Percentiles rank a stretch among this genome's conserved stretches.
Evolutionary conservation across 2,329 filamentous ascomycete genomes (phyloP).

Genomic region (Colletotrichum tabaci): DNA sequence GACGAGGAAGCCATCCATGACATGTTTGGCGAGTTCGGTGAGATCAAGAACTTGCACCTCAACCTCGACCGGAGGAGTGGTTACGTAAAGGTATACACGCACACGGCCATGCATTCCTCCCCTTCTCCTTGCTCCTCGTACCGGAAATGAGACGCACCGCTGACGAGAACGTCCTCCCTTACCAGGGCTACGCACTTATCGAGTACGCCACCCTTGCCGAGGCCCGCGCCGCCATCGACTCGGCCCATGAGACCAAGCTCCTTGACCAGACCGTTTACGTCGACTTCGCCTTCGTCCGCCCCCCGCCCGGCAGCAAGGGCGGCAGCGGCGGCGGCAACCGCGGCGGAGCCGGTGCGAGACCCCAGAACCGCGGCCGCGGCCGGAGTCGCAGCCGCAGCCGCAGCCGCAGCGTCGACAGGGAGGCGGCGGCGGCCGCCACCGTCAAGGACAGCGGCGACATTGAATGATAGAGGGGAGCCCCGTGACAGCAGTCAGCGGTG

Average conservation of each 20-base stretch:
- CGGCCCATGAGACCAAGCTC: conserved; percentile 82
- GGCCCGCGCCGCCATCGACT: conserved; percentile 85
- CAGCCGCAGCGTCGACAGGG: conserved; percentile 48
- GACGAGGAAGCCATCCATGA: conserved; percentile 88
- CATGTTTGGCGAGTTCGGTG: conserved; percentile 85
- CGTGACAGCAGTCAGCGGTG: no score
- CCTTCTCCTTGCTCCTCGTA: not conserved
- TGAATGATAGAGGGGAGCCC: not conserved
- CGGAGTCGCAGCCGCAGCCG: conserved; percentile 54
- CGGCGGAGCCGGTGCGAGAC: conserved; percentile 57
- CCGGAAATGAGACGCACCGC: not conserved
- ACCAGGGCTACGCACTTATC: conserved; percentile 86
- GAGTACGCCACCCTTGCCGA: conserved; percentile 86
- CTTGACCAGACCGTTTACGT: conserved; percentile 86
- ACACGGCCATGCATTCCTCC: no score
- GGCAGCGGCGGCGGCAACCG: conserved; percentile 52
- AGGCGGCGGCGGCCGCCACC: not conserved
- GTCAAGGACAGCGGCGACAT: conserved; percentile 26
- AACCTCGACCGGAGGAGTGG: conserved; percentile 87
- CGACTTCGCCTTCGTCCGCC: conserved; percentile 88
- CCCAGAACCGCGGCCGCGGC: conserved; percentile 52
- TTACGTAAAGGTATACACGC: conserved; percentile 80
- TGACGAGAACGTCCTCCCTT: not conserved
- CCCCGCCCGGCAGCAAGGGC: conserved; percentile 69
- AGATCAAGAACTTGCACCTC: conserved; percentile 89